Base-by-base conservation (phyloP, 202 grass and related monocot genomes). In the Musa balbisiana region DNA sequence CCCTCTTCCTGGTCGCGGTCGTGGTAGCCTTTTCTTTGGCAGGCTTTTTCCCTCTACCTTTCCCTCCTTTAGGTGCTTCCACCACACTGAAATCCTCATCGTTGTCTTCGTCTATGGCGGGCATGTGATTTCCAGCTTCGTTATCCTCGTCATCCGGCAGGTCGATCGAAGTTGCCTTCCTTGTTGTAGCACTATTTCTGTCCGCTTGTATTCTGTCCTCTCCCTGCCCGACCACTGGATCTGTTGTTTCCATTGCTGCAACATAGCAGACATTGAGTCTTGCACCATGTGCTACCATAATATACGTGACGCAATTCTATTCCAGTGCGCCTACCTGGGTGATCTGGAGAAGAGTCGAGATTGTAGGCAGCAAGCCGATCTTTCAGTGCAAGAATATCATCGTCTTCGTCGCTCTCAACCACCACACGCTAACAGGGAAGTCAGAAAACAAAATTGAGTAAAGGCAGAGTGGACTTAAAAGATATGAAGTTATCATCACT, bases 241-340 rank as follows among this genome's bases (percentile, higher is more conserved):
- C 59, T 62, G 82, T 86, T 54, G 77, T 74, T 50, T 87, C 89
- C 89, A 94, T 88, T 26, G 83, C 95, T 92, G 78, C 69, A 68
- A 66, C 21, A 67, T 27, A 2, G 27, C 2, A 54, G 14, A 62
- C 33, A 6, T 4, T 20, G 8, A 19, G 29, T 12, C 14, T 80
- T 79, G 68, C 33, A 43, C 33, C 4, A 43, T 6, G 27, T 27
- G 33, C 4, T 43, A 3, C 33, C 0, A 43, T 43, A 5, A 43
- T 0, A 10, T 66, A 25, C 11, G 20, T 74, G 81, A 75, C 25
- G 12, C 25, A 29, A 25, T 43, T 3, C 3, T 33, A 4, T 6
- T 21, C 43, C n/a, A 13, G 11, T 22, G 11, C 14, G 27, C 9
- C 79, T 82, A 92, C 90, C 90, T 87, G 53, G 64, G 64, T 83